Conservation (phyloP, 139 green algal genomes). For the Diplosphaera chodatii region DNA sequence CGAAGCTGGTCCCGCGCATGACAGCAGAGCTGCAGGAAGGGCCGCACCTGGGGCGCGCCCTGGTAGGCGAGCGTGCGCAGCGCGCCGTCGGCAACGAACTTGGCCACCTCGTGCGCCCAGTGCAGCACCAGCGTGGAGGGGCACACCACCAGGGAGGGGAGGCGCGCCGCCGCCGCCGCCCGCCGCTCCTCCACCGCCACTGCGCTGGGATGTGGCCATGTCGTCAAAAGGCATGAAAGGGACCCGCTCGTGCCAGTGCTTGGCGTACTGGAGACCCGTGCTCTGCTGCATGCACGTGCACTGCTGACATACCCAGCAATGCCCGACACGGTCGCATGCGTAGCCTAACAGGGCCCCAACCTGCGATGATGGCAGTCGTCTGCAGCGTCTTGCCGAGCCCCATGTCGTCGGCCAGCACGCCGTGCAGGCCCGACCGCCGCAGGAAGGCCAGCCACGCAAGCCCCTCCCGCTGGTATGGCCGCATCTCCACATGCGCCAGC, state of each 20-base stretch:
- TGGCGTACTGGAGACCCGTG: too few relatives aligned
- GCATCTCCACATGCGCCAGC: slow-evolving; percentile 48
- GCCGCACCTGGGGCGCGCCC: slow-evolving; percentile 48
- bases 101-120: slow-evolving; percentile 83
- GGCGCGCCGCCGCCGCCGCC: slow-evolving; percentile 4
- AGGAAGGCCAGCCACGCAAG: slow-evolving; percentile 98
- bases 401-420: slow-evolving; percentile 96
- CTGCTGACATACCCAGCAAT: too few relatives aligned
- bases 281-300: too few relatives aligned
- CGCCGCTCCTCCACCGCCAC: slow-evolving; percentile 7
- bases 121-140: slow-evolving; percentile 89
- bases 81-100: slow-evolving; percentile 53
- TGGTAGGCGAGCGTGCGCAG: slow-evolving; percentile 61
- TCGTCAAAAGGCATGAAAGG: too few relatives aligned
- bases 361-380: slow-evolving; percentile 69
- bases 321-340: too few relatives aligned
- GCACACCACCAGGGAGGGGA: slow-evolving; percentile 83
- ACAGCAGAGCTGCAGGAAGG: too few relatives aligned
- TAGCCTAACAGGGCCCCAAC: neutral
- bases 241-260: too few relatives aligned
- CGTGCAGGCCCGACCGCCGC: slow-evolving; percentile 85
- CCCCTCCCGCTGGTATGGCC: slow-evolving; percentile 91
- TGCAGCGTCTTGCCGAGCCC: slow-evolving; percentile 80
- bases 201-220: neutral
- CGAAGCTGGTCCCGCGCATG: too few relatives aligned